Conservation (phyloP, 805 yeast genomes). For the Diddensiella santjacobensis region DNA sequence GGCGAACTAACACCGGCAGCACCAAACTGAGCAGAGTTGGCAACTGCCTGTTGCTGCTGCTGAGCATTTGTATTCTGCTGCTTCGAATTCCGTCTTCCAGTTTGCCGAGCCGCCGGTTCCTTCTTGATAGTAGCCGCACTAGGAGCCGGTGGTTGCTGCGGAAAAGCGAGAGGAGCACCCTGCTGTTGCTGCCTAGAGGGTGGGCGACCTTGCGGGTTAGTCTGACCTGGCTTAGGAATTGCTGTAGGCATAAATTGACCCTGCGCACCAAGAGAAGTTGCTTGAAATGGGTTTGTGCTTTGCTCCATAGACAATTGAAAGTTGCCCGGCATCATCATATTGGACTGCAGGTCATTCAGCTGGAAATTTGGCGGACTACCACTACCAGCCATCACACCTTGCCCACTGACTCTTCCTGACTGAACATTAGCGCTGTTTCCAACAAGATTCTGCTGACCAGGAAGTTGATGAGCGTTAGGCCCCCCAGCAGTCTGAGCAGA, state of each 20-base stretch:
- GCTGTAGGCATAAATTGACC: slow-evolving; percentile 4
- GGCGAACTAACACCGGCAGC: slow-evolving; percentile 18
- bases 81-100: slow-evolving; percentile 2
- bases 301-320: not conserved
- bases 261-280: not conserved
- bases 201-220: slow-evolving; percentile 9
- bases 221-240: slow-evolving; percentile 15
- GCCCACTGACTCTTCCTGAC: not conserved
- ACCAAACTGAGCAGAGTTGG: slow-evolving; percentile 2
- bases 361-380: not conserved
- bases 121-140: slow-evolving; percentile 6
- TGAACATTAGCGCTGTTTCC: no score
- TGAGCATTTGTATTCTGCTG: slow-evolving; percentile 12
- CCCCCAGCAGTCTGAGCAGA: slow-evolving; percentile 7
- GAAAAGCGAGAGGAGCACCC: slow-evolving; percentile 10
- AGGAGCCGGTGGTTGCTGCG: slow-evolving; percentile 10
- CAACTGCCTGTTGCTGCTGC: slow-evolving; percentile 9
- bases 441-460: not conserved
- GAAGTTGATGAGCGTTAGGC: not conserved
- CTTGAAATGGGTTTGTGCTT: slow-evolving; percentile 3
- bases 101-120: not conserved
- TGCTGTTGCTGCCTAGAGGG: slow-evolving; percentile 10
- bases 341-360: not conserved
- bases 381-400: not conserved
- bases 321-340: not conserved